phyloP scores from a whole-genome alignment of 331 rosid species.

The Spiraea crenata region DNA sequence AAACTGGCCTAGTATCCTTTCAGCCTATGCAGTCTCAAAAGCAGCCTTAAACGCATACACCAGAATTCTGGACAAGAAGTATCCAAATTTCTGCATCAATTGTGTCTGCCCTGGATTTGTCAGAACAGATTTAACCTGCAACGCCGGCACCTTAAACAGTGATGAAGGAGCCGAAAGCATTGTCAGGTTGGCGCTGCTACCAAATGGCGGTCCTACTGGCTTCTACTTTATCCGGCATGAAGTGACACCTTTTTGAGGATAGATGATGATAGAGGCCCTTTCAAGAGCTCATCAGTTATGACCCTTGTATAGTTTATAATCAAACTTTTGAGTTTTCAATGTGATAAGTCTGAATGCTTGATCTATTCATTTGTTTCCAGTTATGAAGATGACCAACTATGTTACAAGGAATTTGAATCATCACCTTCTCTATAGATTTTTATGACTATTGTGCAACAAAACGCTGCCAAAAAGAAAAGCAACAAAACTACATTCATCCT shows the following conservation, averaged over 20 bases:
- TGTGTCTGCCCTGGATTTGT: slow-evolving; percentile 44
- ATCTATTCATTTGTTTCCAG: neutral
- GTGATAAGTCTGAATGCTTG: neutral
- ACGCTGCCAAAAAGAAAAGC: neutral
- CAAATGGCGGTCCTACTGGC: slow-evolving; percentile 39
- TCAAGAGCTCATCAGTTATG: neutral
- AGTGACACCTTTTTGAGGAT: slow-evolving; percentile 13
- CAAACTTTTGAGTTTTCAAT: neutral
- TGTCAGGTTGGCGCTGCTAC: slow-evolving; percentile 36
- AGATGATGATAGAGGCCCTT: neutral
- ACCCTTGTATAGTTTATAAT: neutral
- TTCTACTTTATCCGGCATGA: slow-evolving; percentile 15
- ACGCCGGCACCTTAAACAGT: slow-evolving; percentile 24
- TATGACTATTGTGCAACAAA: neutral
- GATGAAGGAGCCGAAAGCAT: slow-evolving; percentile 46
- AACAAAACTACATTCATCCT: no score
- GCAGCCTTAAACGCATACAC: slow-evolving; percentile 39
- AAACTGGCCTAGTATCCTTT: slow-evolving; percentile 26
- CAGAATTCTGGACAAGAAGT: slow-evolving; percentile 36
- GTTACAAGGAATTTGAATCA: neutral
- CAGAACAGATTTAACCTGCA: slow-evolving; percentile 32
- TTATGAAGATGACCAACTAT: neutral
- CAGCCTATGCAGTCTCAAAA: slow-evolving; percentile 35
- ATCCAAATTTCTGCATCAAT: slow-evolving; percentile 36
- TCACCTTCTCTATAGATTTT: neutral